Conservation (phyloP, 2,329 filamentous ascomycete species). For the Iodosphaeria phyllophila region DNA sequence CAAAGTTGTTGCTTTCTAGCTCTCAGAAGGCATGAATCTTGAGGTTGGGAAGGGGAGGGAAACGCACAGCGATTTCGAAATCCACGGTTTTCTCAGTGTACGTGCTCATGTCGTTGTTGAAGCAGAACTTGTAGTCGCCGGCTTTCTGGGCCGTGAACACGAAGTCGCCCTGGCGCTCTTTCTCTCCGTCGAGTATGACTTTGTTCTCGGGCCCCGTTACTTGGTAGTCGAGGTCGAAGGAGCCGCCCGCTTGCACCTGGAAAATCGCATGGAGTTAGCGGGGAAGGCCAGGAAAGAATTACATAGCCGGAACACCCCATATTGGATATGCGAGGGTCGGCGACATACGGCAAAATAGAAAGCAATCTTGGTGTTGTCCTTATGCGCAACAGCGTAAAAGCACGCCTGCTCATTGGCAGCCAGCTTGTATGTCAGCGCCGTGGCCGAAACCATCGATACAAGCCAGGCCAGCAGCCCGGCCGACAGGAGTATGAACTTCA, state of each 20-base stretch:
- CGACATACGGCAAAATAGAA: conserved; percentile 90
- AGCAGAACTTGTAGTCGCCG: conserved; percentile 94
- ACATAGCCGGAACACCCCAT: no score
- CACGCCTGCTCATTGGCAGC: conserved; percentile 84
- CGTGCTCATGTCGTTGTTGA: conserved; percentile 96
- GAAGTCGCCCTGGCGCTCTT: conserved; percentile 91
- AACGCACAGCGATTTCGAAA: conserved; percentile 80
- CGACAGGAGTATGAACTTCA: conserved; percentile 46
- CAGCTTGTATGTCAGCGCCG: conserved; percentile 86
- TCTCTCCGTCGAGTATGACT: conserved; percentile 67
- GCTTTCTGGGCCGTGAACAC: conserved; percentile 81
- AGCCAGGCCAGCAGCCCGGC: conserved; percentile 55
- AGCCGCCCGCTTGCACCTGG: conserved; percentile 93
- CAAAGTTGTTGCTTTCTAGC: not conserved
- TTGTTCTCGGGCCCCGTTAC: conserved; percentile 70
- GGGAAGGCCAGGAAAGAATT: not conserved
- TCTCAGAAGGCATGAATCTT: conserved; percentile 2
- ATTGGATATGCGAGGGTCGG: not conserved
- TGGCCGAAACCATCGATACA: conserved; percentile 57
- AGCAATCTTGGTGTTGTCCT: conserved; percentile 71
- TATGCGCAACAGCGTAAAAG: conserved; percentile 71
- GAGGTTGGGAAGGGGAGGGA: no score
- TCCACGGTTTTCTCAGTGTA: conserved; percentile 96
- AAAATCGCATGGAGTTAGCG: conserved; percentile 2
- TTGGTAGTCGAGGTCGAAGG: conserved; percentile 89